Evolutionary conservation across 1,284 basidiomycete genomes (phyloP), one percentile per base, ranked within the genome.

Genomic region (Cryptococcus depauperatus): DNA sequence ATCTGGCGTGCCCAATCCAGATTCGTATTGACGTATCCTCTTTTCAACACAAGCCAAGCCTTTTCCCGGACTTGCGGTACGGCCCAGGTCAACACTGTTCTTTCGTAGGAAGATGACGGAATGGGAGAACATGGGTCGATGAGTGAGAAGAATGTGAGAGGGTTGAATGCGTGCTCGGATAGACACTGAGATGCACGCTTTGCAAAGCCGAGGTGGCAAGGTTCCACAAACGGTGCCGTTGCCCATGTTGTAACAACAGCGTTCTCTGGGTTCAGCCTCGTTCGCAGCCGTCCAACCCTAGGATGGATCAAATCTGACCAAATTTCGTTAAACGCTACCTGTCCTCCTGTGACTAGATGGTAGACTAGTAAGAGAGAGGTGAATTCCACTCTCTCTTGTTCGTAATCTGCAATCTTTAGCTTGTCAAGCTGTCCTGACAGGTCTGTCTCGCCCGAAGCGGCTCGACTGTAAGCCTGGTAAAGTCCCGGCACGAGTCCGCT

Each of bases 401-500:
- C 23, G 4, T 22, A 29, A 22, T 16, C 18, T 14, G 18, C 13
- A 8, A 30, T 16, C 4, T 3, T 18, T 6, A 35, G 16, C 10
- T 27, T 29, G 3, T 23, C 16, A 23, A 45, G 9, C 11, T 19
- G 25, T 11, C 37, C 16, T 18, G 16, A 19, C 8, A 41, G 9
- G 26, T 11, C 9, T 5, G 14, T 6, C 13, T 28, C 35, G 7
- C 10, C 19, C 11, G 35, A 10, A 21, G 16, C 14, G 35, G 10
- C 4, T n/a, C 19, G 6, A 22, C 23, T 53, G 13, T 56, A 40
- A 5, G 57, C 59, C 2, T 35, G 21, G 38, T 70, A 68, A 13
- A 70, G 48, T 8, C 56, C 59, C 3, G 67, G 66, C 3, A 71
- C 57, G 7, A 71, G 62, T 5, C 63, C 63, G 28, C 58, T 61